Evolutionary conservation across 352 stramenopile genomes (phyloP).

Genomic region (Aphanomyces stellatus): DNA sequence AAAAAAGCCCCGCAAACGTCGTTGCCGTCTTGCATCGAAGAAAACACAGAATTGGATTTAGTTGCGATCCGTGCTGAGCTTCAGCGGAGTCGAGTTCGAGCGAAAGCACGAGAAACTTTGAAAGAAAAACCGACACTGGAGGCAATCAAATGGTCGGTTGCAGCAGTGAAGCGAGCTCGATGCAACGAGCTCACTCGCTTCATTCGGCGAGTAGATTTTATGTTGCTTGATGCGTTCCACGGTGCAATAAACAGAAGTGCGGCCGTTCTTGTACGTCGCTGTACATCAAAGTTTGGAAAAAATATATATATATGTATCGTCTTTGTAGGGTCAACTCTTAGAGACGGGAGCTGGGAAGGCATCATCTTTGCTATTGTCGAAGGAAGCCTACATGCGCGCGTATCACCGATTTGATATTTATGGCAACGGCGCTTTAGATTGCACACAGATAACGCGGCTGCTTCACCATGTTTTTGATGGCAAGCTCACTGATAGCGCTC

Average conservation of each 20-base stretch:
- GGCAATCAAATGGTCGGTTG: constrained; percentile 41
- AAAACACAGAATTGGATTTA: constrained; percentile 28
- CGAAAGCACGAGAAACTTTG: not conserved
- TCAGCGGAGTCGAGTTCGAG: not conserved
- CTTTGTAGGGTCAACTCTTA: constrained; percentile 24
- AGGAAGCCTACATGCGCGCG: constrained; percentile 26
- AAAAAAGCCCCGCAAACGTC: constrained; percentile 23
- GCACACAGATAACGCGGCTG: not conserved
- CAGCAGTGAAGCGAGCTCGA: constrained; percentile 46
- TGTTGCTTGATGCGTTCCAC: constrained; percentile 39
- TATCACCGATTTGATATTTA: constrained; percentile 21
- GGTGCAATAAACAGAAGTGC: constrained; percentile 34
- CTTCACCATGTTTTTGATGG: constrained; percentile 10
- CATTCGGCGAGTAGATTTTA: constrained; percentile 41
- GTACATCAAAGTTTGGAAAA: not conserved
- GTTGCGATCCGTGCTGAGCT: constrained; percentile 6
- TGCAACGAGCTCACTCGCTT: constrained; percentile 53
- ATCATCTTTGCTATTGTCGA: constrained; percentile 24
- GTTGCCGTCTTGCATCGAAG: constrained; percentile 23
- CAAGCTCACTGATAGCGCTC: not conserved
- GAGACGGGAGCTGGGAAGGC: constrained; percentile 38
- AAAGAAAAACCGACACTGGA: constrained; percentile 9
- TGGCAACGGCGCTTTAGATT: constrained; percentile 16
- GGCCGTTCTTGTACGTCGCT: constrained; percentile 29
- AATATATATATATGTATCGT: no score